Percentiles rank a stretch among this genome's conserved stretches.
Evolutionary conservation across 257 asterid genomes (phyloP).

Genomic region (Parsonsia alboflavescens): DNA sequence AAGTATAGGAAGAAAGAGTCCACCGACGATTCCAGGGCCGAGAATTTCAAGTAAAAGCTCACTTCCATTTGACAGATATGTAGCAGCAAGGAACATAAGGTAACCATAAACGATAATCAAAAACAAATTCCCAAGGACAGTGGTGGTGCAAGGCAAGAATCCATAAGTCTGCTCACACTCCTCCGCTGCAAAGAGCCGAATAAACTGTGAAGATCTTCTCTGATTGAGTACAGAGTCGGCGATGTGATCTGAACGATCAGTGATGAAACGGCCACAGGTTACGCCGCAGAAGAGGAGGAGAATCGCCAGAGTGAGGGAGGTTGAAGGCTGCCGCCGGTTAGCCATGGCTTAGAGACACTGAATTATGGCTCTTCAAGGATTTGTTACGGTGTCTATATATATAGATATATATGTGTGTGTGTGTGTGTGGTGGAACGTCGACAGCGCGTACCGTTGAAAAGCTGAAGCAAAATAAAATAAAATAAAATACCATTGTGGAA

Average conservation of each 20-base stretch:
- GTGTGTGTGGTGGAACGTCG: not conserved
- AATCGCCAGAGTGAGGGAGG: slow-evolving; percentile 16
- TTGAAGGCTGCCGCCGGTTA: slow-evolving; percentile 11
- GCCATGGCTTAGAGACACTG: slow-evolving; percentile 1
- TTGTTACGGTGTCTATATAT: not conserved
- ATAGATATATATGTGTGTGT: not conserved
- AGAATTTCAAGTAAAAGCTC: slow-evolving; percentile 85
- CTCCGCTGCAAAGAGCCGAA: slow-evolving; percentile 41
- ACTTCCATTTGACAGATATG: slow-evolving; percentile 69
- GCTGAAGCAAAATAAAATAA: no score
- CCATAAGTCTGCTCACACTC: slow-evolving; percentile 84
- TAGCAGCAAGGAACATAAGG: slow-evolving; percentile 76
- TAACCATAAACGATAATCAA: slow-evolving; percentile 71
- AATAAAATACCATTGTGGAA: no score
- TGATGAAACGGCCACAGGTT: slow-evolving; percentile 38
- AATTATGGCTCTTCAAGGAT: not conserved
- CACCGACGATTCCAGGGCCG: slow-evolving; percentile 87
- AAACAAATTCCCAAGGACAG: slow-evolving; percentile 62
- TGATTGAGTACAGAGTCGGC: slow-evolving; percentile 37
- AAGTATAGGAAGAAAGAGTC: slow-evolving; percentile 78
- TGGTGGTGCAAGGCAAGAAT: slow-evolving; percentile 74
- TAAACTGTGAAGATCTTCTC: slow-evolving; percentile 15
- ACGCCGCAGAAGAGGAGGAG: slow-evolving; percentile 42
- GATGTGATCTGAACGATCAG: slow-evolving; percentile 43
- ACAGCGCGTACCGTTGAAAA: not conserved